Base-by-base conservation (phyloP, 2,329 filamentous ascomycete genomes). In the Stenocarpella maydis region DNA sequence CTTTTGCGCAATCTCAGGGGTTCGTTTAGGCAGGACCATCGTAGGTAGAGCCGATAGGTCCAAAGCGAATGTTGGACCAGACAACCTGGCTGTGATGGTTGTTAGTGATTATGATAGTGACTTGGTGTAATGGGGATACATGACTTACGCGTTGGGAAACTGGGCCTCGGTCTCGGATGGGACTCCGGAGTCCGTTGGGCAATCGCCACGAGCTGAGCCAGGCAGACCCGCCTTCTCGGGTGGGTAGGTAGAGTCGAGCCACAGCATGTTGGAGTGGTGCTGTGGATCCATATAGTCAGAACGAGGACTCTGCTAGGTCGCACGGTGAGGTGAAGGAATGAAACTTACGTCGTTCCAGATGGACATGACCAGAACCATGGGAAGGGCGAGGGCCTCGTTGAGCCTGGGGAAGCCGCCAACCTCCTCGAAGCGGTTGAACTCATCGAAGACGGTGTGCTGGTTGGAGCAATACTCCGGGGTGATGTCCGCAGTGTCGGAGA, bases 341-440 rank as follows among this genome's bases (percentile, higher is more conserved):
- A 34, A 15, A 61, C 58, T 61, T 61, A 61, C 58, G 78, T 91
- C 89, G 74, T 89, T 88, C 86, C 86, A 88, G 69, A 88, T 79
- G 28, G 82, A 85, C 83, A 90, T 84, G 74, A 90, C 88, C 12
- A 91, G 82, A 28, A 90, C 88, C 86, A 90, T 89, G 43, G 86
- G 87, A 49, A 81, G 73, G 3, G 77, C 77, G 53, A 90, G 78
- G 17, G 84, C 87, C 19, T 82, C 76, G 72, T 82, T 82, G 83
- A 90, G 87, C 61, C 78, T 78, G 21, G 80, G 76, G 69, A 89
- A 75, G 34, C 88, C 89, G 61, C 88, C 88, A 65, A 85, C 82
- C 37, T 80, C 73, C 64, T 78, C 77, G 79, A 88, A 90, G 67
- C 79, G 76, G 73, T 86, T 80, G 28, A 77, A 76, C 76, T 89